These are phyloP conservation scores for Chalara sp. DNA, from an alignment of 2,329 filamentous ascomycete genomes.

Conservation along the genomic window DNA sequence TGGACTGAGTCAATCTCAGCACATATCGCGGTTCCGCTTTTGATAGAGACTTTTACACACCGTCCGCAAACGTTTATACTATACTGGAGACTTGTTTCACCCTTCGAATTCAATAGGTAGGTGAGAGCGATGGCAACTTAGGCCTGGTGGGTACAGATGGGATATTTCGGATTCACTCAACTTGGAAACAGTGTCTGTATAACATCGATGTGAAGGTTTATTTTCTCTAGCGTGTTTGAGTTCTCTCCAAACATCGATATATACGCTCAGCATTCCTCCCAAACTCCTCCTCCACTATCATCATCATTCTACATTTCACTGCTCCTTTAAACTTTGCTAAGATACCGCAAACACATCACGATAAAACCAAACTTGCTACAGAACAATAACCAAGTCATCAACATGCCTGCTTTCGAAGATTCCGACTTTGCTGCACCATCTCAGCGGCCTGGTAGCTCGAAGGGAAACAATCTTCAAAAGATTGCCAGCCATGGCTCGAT, in stretches of 20 bases:
- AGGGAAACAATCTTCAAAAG: constrained; percentile 13
- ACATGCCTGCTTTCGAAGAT: constrained; percentile 55
- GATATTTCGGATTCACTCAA: no score
- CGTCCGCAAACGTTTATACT: background rate
- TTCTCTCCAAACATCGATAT: constrained; percentile 14
- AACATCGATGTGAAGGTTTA: background rate
- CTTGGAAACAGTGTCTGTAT: no score
- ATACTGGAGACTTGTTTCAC: background rate
- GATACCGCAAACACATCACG: no score
- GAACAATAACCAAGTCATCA: constrained; percentile 21
- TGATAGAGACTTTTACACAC: background rate
- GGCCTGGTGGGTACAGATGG: no score
- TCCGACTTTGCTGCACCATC: constrained; percentile 38
- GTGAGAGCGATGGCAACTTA: no score
- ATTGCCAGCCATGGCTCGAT: constrained; percentile 16
- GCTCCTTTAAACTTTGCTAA: background rate
- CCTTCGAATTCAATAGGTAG: background rate
- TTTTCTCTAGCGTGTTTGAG: constrained; percentile 1
- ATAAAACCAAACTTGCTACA: no score
- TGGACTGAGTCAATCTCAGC: no score
- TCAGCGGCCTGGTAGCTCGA: constrained; percentile 13
- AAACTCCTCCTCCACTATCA: background rate
- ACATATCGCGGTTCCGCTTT: background rate
- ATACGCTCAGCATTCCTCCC: constrained; percentile 12
- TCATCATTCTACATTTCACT: background rate